Evolutionary conservation across 371 early-diverging fungal species (phyloP).

Genomic region (Catenaria anguillulae): DNA sequence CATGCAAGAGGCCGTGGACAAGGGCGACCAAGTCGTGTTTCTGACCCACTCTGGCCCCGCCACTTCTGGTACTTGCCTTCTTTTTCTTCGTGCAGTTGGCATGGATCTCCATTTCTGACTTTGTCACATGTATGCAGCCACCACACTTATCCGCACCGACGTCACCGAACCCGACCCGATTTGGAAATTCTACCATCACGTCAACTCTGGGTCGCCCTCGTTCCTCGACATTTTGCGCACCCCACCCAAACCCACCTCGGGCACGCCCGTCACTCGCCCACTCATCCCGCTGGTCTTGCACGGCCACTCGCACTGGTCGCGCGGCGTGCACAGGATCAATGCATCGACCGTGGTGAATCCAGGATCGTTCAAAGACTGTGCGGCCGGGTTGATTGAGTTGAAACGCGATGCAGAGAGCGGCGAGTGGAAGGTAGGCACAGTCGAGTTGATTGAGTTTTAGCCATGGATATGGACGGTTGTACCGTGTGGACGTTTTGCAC

Average conservation of each 20-base stretch:
- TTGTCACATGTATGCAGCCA: not conserved
- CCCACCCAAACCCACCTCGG: not conserved
- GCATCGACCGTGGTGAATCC: not conserved
- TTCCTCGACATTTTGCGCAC: not conserved
- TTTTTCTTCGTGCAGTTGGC: not conserved
- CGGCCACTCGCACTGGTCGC: constrained; percentile 4
- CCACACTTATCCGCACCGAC: not conserved
- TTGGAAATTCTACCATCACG: not conserved
- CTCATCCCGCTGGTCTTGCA: not conserved
- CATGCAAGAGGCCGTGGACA: not conserved
- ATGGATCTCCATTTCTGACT: not conserved
- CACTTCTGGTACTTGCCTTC: not conserved
- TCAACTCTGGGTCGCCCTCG: not conserved
- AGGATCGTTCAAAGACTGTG: not conserved
- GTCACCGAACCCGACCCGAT: not conserved
- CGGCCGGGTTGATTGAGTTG: not conserved
- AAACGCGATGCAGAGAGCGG: no score
- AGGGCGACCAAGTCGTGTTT: not conserved
- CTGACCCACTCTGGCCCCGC: not conserved
- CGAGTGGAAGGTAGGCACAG: no score
- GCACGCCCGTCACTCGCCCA: not conserved
- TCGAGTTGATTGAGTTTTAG: no score
- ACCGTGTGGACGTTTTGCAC: no score
- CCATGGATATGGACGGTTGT: no score
- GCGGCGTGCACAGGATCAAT: not conserved